These are phyloP conservation scores for Phytophthora aleatoria DNA, from an alignment of 352 stramenopile genomes.

Conservation along the genomic window DNA sequence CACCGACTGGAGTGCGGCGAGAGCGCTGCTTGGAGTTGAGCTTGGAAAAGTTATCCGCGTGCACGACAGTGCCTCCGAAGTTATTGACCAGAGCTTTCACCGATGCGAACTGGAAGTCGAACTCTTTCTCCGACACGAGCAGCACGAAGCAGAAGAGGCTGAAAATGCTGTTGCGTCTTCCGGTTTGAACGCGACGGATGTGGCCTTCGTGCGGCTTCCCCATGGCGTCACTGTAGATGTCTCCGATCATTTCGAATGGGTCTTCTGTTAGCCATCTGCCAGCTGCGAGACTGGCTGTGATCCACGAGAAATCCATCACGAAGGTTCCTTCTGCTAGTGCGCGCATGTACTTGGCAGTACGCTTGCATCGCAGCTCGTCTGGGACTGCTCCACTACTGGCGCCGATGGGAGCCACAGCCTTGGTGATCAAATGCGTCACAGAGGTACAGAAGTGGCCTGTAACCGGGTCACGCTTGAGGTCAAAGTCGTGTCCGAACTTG, in stretches of 20 bases:
- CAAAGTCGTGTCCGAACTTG: conserved; percentile 76
- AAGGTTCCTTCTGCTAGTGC: conserved; percentile 74
- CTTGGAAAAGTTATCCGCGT: conserved; percentile 32
- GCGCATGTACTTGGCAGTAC: conserved; percentile 88
- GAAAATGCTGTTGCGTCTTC: conserved; percentile 79
- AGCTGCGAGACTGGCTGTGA: conserved; percentile 64
- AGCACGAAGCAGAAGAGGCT: conserved; percentile 75
- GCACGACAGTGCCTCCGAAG: conserved; percentile 66
- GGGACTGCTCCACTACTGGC: conserved; percentile 3
- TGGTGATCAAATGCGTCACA: conserved; percentile 82
- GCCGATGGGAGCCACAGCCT: conserved; percentile 43
- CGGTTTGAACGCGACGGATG: conserved; percentile 49
- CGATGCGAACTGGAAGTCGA: conserved; percentile 76
- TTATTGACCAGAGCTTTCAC: conserved; percentile 64
- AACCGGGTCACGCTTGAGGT: conserved; percentile 54
- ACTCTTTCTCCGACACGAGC: conserved; percentile 67
- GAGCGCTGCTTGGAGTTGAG: conserved; percentile 27
- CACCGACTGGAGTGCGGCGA: conserved; percentile 55
- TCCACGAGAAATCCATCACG: conserved; percentile 81
- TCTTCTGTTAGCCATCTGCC: conserved; percentile 73
- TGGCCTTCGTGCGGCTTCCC: conserved; percentile 74
- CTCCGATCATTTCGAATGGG: conserved; percentile 75
- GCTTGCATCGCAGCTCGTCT: conserved; percentile 63
- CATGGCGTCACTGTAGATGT: conserved; percentile 78
- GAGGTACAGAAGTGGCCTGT: conserved; percentile 53